Evolutionary conservation across 2,329 filamentous ascomycete species (phyloP).

Genomic region (Ambrosiella xylebori): DNA sequence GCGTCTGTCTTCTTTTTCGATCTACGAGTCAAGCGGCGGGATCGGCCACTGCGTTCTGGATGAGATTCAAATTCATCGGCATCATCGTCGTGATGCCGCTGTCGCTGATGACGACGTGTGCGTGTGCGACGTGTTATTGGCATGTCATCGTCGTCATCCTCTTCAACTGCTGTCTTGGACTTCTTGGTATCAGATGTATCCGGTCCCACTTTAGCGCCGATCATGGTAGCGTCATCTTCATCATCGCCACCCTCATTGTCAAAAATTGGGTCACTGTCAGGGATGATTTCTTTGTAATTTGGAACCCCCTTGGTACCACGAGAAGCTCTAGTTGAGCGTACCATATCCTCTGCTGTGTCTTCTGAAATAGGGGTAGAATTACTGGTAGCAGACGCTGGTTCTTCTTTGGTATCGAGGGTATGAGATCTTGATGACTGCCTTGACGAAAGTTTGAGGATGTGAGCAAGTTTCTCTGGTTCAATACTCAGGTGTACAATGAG

Average conservation of each 20-base stretch:
- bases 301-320: conserved; percentile 32
- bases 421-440: conserved; percentile 35
- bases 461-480: conserved; percentile 17
- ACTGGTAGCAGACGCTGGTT: conserved; percentile 42
- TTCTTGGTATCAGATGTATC: background rate
- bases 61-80: conserved; percentile 20
- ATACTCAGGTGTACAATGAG: conserved; percentile 30
- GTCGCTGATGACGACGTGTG: conserved; percentile 6
- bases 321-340: conserved; percentile 26
- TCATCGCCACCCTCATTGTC: conserved; percentile 13
- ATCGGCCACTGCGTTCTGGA: conserved; percentile 17
- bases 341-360: conserved; percentile 14
- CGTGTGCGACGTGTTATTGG: conserved; percentile 12
- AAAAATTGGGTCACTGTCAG: conserved; percentile 9
- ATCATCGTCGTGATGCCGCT: conserved; percentile 22
- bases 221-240: conserved; percentile 16
- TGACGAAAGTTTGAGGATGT: conserved; percentile 17
- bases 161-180: conserved; percentile 15
- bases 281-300: conserved; percentile 9
- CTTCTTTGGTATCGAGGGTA: conserved; percentile 37
- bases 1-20: conserved; percentile 33
- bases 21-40: conserved; percentile 31
- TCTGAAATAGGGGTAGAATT: conserved; percentile 33
- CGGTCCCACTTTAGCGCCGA: conserved; percentile 16
- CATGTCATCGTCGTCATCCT: conserved; percentile 19